Conservation (phyloP, 2,329 filamentous ascomycete genomes). For the Sordariomycetes sp. region DNA sequence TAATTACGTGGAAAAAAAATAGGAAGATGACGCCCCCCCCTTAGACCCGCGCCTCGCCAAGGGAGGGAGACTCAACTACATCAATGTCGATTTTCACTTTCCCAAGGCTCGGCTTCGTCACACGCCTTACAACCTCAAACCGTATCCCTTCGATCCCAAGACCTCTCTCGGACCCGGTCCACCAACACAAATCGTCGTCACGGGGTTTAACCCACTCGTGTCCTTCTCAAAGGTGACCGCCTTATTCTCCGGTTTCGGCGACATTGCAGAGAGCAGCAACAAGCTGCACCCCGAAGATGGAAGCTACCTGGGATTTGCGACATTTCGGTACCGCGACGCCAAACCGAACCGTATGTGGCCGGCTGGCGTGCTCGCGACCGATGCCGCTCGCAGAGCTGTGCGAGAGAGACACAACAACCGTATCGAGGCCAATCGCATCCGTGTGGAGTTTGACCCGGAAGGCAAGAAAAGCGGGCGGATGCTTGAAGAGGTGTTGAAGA, state of each 20-base stretch:
- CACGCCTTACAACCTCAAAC: slow-evolving; percentile 66
- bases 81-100: slow-evolving; percentile 56
- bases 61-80: slow-evolving; percentile 51
- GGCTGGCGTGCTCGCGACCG: slow-evolving; percentile 51
- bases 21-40: slow-evolving; percentile 69
- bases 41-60: slow-evolving; percentile 71
- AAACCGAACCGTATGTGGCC: slow-evolving; percentile 32
- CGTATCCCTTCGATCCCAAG: slow-evolving; percentile 68
- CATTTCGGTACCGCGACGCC: slow-evolving; percentile 75
- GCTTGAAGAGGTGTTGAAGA: slow-evolving; percentile 61
- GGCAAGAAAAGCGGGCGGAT: slow-evolving; percentile 69
- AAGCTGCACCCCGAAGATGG: slow-evolving; percentile 92
- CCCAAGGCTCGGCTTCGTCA: slow-evolving; percentile 58
- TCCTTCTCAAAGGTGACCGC: slow-evolving; percentile 65
- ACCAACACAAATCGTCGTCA: slow-evolving; percentile 81
- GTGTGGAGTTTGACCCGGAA: slow-evolving; percentile 81
- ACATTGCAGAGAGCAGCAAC: slow-evolving; percentile 83
- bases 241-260: slow-evolving; percentile 69
- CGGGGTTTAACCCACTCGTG: slow-evolving; percentile 87
- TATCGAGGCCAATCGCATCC: slow-evolving; percentile 65
- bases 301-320: slow-evolving; percentile 85
- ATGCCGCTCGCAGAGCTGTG: slow-evolving; percentile 71
- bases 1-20: slow-evolving; percentile 40
- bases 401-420: slow-evolving; percentile 64
- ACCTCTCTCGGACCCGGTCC: slow-evolving; percentile 83